phyloP scores from a whole-genome alignment of 108 stramenopile genomes.

The Pseudonitzschia pungens region DNA sequence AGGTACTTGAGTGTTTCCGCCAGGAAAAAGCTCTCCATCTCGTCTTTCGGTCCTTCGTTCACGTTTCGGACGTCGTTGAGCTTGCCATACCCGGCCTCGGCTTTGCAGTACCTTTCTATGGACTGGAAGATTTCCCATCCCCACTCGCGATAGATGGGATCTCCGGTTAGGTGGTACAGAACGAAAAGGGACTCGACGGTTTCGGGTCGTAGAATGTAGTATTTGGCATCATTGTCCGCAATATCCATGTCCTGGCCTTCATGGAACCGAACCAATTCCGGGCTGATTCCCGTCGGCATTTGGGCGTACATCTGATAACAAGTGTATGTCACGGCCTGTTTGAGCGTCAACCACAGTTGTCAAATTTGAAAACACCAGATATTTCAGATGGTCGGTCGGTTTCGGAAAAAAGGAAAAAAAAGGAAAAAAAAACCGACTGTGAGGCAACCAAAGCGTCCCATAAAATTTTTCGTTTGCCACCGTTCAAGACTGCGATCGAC shows the following conservation, averaged over 20 bases:
- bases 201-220: conserved; percentile 92
- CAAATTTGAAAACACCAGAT: background rate
- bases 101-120: conserved; percentile 88
- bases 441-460: too few relatives aligned
- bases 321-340: conserved; percentile 87
- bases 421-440: too few relatives aligned
- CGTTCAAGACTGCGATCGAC: too few relatives aligned
- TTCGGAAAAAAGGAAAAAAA: background rate
- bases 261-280: conserved; percentile 76
- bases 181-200: conserved; percentile 78
- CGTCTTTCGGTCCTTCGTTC: conserved; percentile 52
- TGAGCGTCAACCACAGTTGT: conserved; percentile 4
- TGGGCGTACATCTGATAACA: conserved; percentile 94
- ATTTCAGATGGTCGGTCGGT: background rate
- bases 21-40: conserved; percentile 95
- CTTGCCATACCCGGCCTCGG: conserved; percentile 75
- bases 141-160: conserved; percentile 96
- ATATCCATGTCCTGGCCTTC: conserved; percentile 69
- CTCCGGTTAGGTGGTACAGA: conserved; percentile 80
- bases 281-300: conserved; percentile 85
- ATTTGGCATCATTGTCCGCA: conserved; percentile 55
- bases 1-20: conserved; percentile 97
- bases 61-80: conserved; percentile 64
- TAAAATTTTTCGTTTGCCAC: too few relatives aligned
- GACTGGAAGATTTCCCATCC: conserved; percentile 95